These are phyloP conservation scores for Aplosporella prunicola DNA, from an alignment of 2,329 filamentous ascomycete genomes.

Conservation along the genomic window DNA sequence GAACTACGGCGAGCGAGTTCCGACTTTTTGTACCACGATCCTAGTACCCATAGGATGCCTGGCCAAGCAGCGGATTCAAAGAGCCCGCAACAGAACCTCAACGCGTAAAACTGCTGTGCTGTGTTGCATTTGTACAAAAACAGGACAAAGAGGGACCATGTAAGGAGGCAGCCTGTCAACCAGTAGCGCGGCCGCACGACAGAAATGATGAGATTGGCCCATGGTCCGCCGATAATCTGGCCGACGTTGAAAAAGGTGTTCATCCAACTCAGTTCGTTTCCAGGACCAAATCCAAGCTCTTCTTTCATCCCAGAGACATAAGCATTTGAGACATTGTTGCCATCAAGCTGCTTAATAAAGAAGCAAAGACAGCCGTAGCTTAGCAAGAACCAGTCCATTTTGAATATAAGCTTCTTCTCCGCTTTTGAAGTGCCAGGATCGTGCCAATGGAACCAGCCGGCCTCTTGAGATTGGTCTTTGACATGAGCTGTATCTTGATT, in stretches of 20 bases:
- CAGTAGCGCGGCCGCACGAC: slow-evolving; percentile 3
- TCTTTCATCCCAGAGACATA: slow-evolving; percentile 23
- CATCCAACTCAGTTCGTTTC: slow-evolving; percentile 12
- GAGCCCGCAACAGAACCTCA: slow-evolving; percentile 11
- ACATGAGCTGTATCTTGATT: too few relatives aligned
- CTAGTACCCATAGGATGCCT: slow-evolving; percentile 9
- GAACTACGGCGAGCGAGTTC: slow-evolving; percentile 6
- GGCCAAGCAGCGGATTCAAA: slow-evolving; percentile 8
- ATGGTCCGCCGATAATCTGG: slow-evolving; percentile 8
- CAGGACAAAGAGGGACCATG: slow-evolving; percentile 8
- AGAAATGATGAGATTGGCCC: slow-evolving; percentile 4
- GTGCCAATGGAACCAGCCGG: slow-evolving; percentile 10
- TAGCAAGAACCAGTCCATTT: slow-evolving; percentile 14
- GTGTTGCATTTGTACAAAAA: background rate
- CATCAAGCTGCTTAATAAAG: slow-evolving; percentile 20
- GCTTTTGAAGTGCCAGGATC: slow-evolving; percentile 12
- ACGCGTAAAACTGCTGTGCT: slow-evolving; percentile 2
- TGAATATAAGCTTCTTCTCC: slow-evolving; percentile 15
- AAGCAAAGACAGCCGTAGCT: slow-evolving; percentile 15
- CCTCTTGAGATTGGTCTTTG: too few relatives aligned
- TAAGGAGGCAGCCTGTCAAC: slow-evolving; percentile 4
- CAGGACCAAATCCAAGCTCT: slow-evolving; percentile 18
- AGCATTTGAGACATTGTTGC: slow-evolving; percentile 18
- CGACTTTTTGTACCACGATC: slow-evolving; percentile 8
- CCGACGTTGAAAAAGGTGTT: slow-evolving; percentile 11